Evolutionary conservation across 1,284 basidiomycete genomes (phyloP), one percentile per base, ranked within the genome.

Genomic region (Pseudozyma hubeiensis): DNA sequence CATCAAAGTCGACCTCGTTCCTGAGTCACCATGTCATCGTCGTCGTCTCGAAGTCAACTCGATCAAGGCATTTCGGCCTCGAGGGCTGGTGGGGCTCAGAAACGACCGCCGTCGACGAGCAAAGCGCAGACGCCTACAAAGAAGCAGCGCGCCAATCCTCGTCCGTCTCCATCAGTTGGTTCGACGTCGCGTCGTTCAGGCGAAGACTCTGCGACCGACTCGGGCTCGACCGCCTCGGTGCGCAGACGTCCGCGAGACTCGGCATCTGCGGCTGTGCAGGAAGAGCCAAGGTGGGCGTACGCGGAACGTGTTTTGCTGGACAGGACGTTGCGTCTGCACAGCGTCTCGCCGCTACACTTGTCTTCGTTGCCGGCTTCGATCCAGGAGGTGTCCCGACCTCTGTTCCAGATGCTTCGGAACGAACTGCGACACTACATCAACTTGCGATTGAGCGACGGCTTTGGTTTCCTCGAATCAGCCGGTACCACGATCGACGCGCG

Each of bases 31-130:
- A 66, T 63, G 60, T 66, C 60, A 5, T 56, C 64, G n/a, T 53
- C 61, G 31, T 64, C 69, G 13, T 55, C 59, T 24, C 60, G 59
- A 2, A 49, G 40, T 35, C 16, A 35, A 13, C 47, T 73, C 7
- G 70, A 73, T 16, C 64, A 73, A 39, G 70, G 70, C 57, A 60
- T 68, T 39, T 73, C 70, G 34, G 70, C 64, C 1, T 73, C 61
- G 11, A 64, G 65, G 17, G 70, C 70, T 14, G 65, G 70, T 29
- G 58, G 52, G 13, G 64, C 70, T 9, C 70, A 64, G 50, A 73
- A 73, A 37, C 49, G 70, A 40, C 65, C 65, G 2, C 65, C 70
- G 8, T 40, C 61, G n/a, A 24, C 66, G 4, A 52, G 40, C 49
- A 69, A 64, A 33, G 24, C 50, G 4, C 47, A n/a, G 14, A 43